These are phyloP conservation scores for Cryphonectria parasitica DNA, from an alignment of 2,329 filamentous ascomycete species.

Conservation along the genomic window DNA sequence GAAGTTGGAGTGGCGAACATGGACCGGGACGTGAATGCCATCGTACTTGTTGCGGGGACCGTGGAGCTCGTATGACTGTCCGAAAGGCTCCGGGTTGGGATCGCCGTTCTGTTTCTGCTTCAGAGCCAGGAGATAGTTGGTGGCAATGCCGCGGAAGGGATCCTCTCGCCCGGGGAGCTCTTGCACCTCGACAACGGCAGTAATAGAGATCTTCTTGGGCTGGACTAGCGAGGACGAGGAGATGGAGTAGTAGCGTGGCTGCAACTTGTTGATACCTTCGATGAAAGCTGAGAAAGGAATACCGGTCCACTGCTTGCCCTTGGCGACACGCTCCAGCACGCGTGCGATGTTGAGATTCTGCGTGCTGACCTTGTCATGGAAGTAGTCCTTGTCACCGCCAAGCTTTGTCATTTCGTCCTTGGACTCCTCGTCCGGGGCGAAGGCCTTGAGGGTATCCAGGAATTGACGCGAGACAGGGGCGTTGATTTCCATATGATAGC, in stretches of 20 bases:
- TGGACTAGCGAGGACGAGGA: slow-evolving; percentile 95
- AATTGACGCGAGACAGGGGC: slow-evolving; percentile 97
- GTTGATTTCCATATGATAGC: slow-evolving; percentile 97
- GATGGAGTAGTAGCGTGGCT: slow-evolving; percentile 98
- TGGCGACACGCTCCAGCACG: slow-evolving; percentile 73
- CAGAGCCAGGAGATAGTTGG: slow-evolving; percentile 92
- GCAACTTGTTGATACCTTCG: slow-evolving; percentile 90
- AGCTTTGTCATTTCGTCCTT: slow-evolving; percentile 90
- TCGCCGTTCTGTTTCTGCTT: slow-evolving; percentile 97
- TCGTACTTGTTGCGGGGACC: slow-evolving; percentile 97
- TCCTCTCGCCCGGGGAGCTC: slow-evolving; percentile 76
- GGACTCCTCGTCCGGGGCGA: slow-evolving; percentile 80
- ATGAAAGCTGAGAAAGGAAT: slow-evolving; percentile 95
- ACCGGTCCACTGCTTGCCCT: slow-evolving; percentile 76
- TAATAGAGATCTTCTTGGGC: slow-evolving; percentile 93
- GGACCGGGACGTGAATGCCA: slow-evolving; percentile 90
- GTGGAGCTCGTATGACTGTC: slow-evolving; percentile 81
- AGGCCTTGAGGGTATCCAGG: slow-evolving; percentile 81
- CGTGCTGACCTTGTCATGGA: slow-evolving; percentile 80
- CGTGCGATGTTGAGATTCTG: slow-evolving; percentile 90
- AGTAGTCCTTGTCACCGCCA: slow-evolving; percentile 93
- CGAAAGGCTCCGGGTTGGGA: slow-evolving; percentile 77
- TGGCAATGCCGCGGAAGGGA: slow-evolving; percentile 88
- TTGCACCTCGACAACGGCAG: slow-evolving; percentile 88
- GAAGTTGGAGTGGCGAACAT: slow-evolving; percentile 98